A percentile compares a stretch with the other conserved stretches of the same genome.
Evolutionary conservation across 1,139 yeast genomes (phyloP).

Genomic region (Magnusiomyces suaveolens): DNA sequence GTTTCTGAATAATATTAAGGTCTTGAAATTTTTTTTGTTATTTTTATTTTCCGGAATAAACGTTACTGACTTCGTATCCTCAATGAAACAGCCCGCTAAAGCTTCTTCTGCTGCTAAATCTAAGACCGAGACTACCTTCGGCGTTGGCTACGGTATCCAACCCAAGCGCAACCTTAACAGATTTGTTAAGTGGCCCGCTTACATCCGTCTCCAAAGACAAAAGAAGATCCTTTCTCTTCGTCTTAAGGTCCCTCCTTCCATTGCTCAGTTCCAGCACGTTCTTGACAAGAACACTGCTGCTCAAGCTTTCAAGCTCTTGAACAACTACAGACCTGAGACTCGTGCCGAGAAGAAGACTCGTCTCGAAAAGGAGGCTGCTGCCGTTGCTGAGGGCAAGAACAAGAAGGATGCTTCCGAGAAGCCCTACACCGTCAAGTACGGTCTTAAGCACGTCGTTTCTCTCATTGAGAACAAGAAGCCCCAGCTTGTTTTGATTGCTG

Average conservation of each 20-base stretch:
- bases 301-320: conserved; percentile 89
- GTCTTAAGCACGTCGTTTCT: conserved; percentile 96
- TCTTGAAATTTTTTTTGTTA: too few relatives aligned
- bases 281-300: conserved; percentile 98
- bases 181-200: conserved; percentile 97
- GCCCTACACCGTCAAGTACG: conserved; percentile 93
- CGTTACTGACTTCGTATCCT: conserved; percentile 37
- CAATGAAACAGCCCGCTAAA: conserved; percentile 77
- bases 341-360: conserved; percentile 96
- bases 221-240: conserved; percentile 89
- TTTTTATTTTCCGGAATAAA: conserved; percentile 10
- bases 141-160: conserved; percentile 91
- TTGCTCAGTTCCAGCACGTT: conserved; percentile 89
- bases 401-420: conserved; percentile 92
- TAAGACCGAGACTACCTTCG: conserved; percentile 49
- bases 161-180: conserved; percentile 94
- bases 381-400: conserved; percentile 94
- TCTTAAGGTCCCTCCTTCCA: conserved; percentile 97
- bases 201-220: conserved; percentile 95
- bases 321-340: conserved; percentile 98
- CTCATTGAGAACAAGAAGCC: conserved; percentile 97
- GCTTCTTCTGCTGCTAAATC: conserved; percentile 37
- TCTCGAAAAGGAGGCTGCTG: conserved; percentile 97
- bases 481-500: conserved; percentile 89
- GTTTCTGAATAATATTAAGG: too few relatives aligned